Percentiles rank a stretch among this genome's conserved stretches.
Conservation (phyloP, 2,329 filamentous ascomycete genomes). For the Cytospora mali region DNA sequence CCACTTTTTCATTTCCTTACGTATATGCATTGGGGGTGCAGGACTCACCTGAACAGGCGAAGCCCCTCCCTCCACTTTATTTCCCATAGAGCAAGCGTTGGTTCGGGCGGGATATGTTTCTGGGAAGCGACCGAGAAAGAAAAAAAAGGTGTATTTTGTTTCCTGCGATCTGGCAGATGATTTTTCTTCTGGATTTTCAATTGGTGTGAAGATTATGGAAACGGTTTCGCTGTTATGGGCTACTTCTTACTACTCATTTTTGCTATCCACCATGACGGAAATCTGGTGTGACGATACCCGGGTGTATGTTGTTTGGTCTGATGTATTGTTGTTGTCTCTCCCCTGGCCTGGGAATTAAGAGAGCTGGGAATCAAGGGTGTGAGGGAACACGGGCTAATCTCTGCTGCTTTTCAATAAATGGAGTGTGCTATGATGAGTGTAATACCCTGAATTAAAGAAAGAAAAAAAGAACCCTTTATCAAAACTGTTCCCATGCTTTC, state of each 20-base stretch:
- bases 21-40: constrained; percentile 6
- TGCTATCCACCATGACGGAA: constrained; percentile 12
- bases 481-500: background rate
- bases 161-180: background rate
- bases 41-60: constrained; percentile 7
- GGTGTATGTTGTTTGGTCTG: constrained; percentile 9
- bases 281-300: constrained; percentile 26
- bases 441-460: background rate
- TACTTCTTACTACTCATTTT: constrained; percentile 6
- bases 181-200: background rate
- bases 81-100: background rate
- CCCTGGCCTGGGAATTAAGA: constrained; percentile 1
- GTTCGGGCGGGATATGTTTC: constrained; percentile 6
- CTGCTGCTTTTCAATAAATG: background rate
- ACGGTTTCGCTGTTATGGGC: constrained; percentile 7
- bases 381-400: background rate
- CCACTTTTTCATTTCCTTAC: background rate
- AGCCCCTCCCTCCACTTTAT: constrained; percentile 11
- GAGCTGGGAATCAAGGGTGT: constrained; percentile 1
- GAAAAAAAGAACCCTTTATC: background rate
- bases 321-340: background rate
- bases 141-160: background rate
- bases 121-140: constrained; percentile 12
- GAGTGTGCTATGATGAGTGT: background rate
- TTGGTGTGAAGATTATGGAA: background rate